Base-by-base conservation (phyloP, 1,284 basidiomycete genomes). In the Apiotrichum gracile region DNA sequence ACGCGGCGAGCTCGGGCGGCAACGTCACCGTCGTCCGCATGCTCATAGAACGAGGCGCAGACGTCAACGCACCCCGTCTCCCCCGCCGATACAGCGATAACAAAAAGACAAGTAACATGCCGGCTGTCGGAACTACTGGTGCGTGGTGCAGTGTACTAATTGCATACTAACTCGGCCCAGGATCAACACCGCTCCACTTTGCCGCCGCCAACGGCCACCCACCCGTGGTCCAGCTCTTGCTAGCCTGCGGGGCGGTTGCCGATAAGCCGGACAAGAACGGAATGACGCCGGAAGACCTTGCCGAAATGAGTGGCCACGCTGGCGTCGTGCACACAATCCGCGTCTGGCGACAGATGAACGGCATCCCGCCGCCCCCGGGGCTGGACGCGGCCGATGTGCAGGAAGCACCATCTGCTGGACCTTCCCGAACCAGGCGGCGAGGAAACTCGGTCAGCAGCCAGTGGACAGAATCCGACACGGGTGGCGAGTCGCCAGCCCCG, bases 171-270 rank as follows among this genome's bases (percentile, higher is more conserved):
- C 40, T 47, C 46, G n/a, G 19, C 22, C 14, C 67, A 74, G 90
- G 90, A 19, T 89, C 89, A 1, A 93, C 91, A 0, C 88, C 91
- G 0, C 82, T 96, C n/a, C 91, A 96, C 68, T 96, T 94, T 70
- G 91, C 91, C 7, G 86, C 90, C 26, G 90, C 91, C 22, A 91
- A 93, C 61, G 91, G 91, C 5, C 88, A 96, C 73, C 82, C 82
- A 29, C 73, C 79, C 19, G 82, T 90, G 61, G 82, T 90, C 39
- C 81, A 79, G 56, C 82, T 86, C 27, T 82, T 96, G 39, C 82
- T 96, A 27, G 80, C 84, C 12, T 83, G 83, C 61, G 90, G 90
- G 34, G 91, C 91, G 5, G 80, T 83, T 54, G 82, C 88, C 22
- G 79, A 85, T 68, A 82, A 83, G 51, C 72, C 83, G 19, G 91